phyloP scores from a whole-genome alignment of 345 rosid species.

The Linum trigynum region DNA sequence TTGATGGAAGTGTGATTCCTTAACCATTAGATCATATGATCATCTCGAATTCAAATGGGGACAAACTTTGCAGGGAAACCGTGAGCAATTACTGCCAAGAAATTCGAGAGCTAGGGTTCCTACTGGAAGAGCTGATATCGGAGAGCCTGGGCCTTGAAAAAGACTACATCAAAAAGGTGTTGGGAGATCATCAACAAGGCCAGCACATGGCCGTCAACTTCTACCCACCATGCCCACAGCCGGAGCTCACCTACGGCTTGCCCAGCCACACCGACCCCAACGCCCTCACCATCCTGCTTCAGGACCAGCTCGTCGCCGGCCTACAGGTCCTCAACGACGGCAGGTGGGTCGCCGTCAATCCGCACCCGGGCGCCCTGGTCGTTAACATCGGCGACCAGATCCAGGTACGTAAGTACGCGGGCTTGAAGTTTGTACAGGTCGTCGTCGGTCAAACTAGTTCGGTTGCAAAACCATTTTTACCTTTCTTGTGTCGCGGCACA shows the following conservation, averaged over 20 bases:
- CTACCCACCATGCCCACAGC: slow-evolving; percentile 88
- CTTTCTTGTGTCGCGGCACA: slow-evolving; percentile 18
- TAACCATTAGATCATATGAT: too few species aligned
- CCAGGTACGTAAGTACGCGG: slow-evolving; percentile 33
- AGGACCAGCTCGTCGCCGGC: slow-evolving; percentile 64
- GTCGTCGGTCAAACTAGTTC: too few species aligned
- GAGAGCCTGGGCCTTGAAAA: slow-evolving; percentile 81
- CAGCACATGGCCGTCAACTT: slow-evolving; percentile 94
- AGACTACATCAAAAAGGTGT: slow-evolving; percentile 29
- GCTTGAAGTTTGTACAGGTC: too few species aligned
- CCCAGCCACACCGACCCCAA: slow-evolving; percentile 94
- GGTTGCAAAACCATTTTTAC: too few species aligned
- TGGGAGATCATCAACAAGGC: slow-evolving; percentile 60
- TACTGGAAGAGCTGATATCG: slow-evolving; percentile 64
- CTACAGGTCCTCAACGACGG: slow-evolving; percentile 76
- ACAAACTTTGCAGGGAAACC: slow-evolving; percentile 32
- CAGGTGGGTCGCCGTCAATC: slow-evolving; percentile 74
- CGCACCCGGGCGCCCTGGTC: slow-evolving; percentile 67
- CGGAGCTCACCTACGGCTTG: slow-evolving; percentile 82
- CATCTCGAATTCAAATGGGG: background rate
- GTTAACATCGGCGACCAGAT: slow-evolving; percentile 85
- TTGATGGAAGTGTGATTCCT: too few species aligned
- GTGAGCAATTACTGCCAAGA: slow-evolving; percentile 51
- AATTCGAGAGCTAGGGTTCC: slow-evolving; percentile 52
- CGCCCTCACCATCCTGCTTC: slow-evolving; percentile 72